Evolutionary conservation across 768 basidiomycete genomes (phyloP).

Genomic region (Gymnopilus dilepis): DNA sequence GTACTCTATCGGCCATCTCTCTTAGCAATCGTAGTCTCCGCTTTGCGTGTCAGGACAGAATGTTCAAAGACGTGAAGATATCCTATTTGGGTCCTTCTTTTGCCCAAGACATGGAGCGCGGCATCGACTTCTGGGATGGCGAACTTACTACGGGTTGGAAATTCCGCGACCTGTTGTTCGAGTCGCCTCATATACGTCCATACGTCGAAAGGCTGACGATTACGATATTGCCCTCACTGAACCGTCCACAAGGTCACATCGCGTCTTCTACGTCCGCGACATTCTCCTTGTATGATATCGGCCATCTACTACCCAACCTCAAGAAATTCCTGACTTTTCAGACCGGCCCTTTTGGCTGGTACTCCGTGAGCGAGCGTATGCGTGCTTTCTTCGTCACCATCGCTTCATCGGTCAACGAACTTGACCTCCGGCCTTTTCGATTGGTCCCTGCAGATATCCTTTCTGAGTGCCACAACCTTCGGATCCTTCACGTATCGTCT

Average conservation of each 20-base stretch:
- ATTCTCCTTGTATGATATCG: not conserved
- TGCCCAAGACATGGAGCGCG: too few species aligned
- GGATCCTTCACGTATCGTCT: not conserved
- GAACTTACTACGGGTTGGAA: not conserved
- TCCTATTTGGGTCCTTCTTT: not conserved
- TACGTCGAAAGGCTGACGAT: too few species aligned
- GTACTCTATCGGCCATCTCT: not conserved
- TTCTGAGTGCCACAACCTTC: too few species aligned
- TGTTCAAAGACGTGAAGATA: not conserved
- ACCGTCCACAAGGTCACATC: too few species aligned
- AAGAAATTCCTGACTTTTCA: not conserved
- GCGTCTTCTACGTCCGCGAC: not conserved
- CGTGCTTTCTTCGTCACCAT: not conserved
- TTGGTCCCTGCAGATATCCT: too few species aligned
- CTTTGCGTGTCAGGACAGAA: not conserved
- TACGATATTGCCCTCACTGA: too few species aligned
- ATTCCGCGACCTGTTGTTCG: not conserved
- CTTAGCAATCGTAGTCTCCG: not conserved
- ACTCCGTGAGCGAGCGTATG: not conserved
- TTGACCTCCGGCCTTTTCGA: not conserved
- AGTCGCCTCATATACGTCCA: not conserved
- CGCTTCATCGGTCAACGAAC: not conserved
- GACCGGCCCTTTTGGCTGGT: not conserved
- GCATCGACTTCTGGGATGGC: not conserved
- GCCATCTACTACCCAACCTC: not conserved